phyloP scores from a whole-genome alignment of 768 basidiomycete genomes.

The Suillus subalutaceus region DNA sequence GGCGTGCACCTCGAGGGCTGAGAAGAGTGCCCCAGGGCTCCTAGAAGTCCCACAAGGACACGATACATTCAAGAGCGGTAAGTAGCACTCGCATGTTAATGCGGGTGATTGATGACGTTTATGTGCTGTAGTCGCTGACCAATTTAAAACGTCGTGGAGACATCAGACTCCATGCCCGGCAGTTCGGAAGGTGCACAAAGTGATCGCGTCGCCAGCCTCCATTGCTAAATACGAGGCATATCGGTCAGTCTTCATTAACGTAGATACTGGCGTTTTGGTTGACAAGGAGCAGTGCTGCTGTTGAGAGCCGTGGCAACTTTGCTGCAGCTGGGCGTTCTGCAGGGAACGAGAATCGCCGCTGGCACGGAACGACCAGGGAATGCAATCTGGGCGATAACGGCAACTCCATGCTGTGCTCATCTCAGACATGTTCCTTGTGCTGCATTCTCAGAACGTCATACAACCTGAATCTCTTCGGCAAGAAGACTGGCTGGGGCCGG shows the following conservation, averaged over 20 bases:
- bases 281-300: constrained; percentile 44
- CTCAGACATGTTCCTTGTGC: constrained; percentile 62
- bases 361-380: constrained; percentile 71
- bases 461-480: constrained; percentile 63
- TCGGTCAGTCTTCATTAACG: constrained; percentile 41
- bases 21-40: constrained; percentile 55
- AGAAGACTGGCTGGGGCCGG: constrained; percentile 77
- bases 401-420: constrained; percentile 52
- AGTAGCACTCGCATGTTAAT: constrained; percentile 19
- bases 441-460: constrained; percentile 66
- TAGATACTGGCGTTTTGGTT: background rate
- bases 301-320: constrained; percentile 66
- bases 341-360: constrained; percentile 75
- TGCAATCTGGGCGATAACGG: constrained; percentile 70
- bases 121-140: constrained; percentile 52
- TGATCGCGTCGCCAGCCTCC: constrained; percentile 50
- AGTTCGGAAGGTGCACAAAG: constrained; percentile 67
- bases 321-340: constrained; percentile 51
- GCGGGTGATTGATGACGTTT: constrained; percentile 7
- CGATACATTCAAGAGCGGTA: constrained; percentile 68
- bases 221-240: constrained; percentile 63
- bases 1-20: constrained; percentile 56
- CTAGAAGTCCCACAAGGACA: constrained; percentile 63
- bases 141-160: constrained; percentile 72
- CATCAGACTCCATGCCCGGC: constrained; percentile 60